Base-by-base conservation (phyloP, 2,329 filamentous ascomycete genomes). In the Colletotrichum siamense region DNA sequence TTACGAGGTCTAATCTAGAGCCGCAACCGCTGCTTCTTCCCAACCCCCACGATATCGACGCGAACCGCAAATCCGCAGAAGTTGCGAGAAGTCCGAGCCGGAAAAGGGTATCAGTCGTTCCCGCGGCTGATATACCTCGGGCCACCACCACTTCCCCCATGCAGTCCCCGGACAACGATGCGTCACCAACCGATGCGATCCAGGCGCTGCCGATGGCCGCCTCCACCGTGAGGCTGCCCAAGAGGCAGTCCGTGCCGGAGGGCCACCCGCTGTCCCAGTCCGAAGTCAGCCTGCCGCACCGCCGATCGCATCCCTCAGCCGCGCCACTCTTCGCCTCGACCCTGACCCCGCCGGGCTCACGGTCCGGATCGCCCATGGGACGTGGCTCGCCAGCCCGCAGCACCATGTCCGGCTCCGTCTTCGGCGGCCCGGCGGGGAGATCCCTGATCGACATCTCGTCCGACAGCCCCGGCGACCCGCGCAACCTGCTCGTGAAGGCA, bases 401-500 rank as follows among this genome's bases (percentile, higher is more conserved):
- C 71, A 87, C 91, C 30, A 74, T 69, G 67, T 89, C 91, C 3
- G 88, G 91, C 52, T 93, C 93, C 28, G 87, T 94, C 49, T 91
- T 92, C 77, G 89, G 88, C 36, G 85, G 85, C 36, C 84, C 85
- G 16, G 82, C 85, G 13, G 86, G 85, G 66, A 86, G 87, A 71
- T 87, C 86, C 12, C 83, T 90, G 4, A 82, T 88, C 4, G 87
- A 88, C 49, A 84, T 82, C 52, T 84, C 84, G 2, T 86, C 85
- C 13, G 87, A 88, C 59, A 87, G 84, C 73, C 88, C 89, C 2
- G 86, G 87, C 13, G 91, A 93, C 74, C 91, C 91, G 36, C 84
- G 92, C 26, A 90, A 89, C 78, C 87, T 98, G 66, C 93, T 99
- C 59, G 88, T 98, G 70, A 93, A 94, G 75, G 94, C 96, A 4